phyloP scores from a whole-genome alignment of 345 rosid species.

The Ailanthus altissimus region DNA sequence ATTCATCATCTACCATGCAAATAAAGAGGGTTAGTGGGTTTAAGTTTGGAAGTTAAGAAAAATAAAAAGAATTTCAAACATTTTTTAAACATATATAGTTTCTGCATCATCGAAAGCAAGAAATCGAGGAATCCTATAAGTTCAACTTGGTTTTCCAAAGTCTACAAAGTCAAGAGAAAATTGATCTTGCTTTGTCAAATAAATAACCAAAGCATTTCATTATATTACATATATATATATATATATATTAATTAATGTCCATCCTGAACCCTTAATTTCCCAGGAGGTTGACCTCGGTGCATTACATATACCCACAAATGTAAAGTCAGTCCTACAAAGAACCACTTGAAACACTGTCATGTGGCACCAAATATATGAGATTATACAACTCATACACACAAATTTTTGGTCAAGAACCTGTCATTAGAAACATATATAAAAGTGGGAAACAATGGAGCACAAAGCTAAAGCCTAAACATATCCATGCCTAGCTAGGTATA shows the following conservation, averaged over 20 bases:
- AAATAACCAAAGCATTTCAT: neutral
- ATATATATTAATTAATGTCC: neutral
- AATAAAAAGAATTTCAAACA: constrained; percentile 16
- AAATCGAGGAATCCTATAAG: constrained; percentile 49
- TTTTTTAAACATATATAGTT: constrained; percentile 25
- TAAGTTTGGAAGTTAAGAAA: neutral
- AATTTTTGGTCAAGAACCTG: no score
- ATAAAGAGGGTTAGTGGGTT: neutral
- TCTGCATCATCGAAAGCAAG: constrained; percentile 35
- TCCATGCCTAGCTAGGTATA: no score
- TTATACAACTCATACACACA: neutral
- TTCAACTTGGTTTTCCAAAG: constrained; percentile 40
- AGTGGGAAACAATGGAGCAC: no score
- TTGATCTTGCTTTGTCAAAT: constrained; percentile 41
- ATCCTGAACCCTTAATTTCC: neutral
- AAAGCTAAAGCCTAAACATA: no score
- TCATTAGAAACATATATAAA: no score
- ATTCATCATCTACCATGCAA: neutral
- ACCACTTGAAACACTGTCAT: neutral
- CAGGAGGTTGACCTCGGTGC: no score
- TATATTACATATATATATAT: neutral
- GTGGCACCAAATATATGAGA: neutral
- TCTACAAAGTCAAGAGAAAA: constrained; percentile 37
- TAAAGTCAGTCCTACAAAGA: neutral
- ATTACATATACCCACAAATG: neutral